These are phyloP conservation scores for Odonthalia washingtoniensis DNA, from an alignment of 31 red algal genomes.

Conservation along the genomic window DNA sequence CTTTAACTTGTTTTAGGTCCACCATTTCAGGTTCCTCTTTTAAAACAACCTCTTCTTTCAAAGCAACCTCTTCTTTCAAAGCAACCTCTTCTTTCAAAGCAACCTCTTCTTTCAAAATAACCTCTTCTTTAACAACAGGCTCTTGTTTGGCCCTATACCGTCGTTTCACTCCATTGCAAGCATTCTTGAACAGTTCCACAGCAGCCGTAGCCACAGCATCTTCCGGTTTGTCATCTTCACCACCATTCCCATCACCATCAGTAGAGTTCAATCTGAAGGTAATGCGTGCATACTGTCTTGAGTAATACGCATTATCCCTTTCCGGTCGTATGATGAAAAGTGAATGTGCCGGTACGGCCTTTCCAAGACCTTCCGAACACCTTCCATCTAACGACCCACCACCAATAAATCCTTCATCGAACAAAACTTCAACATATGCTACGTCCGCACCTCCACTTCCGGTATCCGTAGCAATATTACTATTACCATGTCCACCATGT, in stretches of 20 bases:
- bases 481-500: too few species aligned
- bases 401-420: conserved; percentile 91
- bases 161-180: too few species aligned
- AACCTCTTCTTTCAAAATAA: too few species aligned
- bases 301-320: conserved; percentile 59
- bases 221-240: neutral
- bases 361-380: conserved; percentile 75
- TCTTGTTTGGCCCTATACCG: too few species aligned
- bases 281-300: conserved; percentile 57
- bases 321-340: conserved; percentile 69
- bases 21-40: too few species aligned
- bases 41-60: too few species aligned
- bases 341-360: conserved; percentile 61
- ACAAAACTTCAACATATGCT: conserved; percentile 89
- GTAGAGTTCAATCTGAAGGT: too few species aligned
- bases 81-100: too few species aligned
- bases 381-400: conserved; percentile 77
- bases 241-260: too few species aligned
- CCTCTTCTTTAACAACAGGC: too few species aligned
- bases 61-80: too few species aligned
- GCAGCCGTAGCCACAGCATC: neutral
- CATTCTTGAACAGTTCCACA: neutral
- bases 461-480: neutral
- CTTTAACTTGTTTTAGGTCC: too few species aligned
- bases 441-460: neutral